Conservation (phyloP, 148 eudicot genomes). For the Agrostemma githago region DNA sequence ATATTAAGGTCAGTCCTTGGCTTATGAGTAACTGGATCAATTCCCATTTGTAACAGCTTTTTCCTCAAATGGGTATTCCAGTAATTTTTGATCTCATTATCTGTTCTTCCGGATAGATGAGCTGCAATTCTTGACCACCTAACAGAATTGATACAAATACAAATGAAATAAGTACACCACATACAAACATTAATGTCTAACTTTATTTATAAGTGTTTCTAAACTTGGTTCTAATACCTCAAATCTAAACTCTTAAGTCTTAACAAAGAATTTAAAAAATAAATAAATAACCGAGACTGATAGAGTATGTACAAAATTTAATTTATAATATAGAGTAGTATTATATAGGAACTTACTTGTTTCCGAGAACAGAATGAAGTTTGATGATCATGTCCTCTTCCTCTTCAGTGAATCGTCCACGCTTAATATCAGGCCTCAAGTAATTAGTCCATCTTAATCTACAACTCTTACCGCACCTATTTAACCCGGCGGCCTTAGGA, state of each 20-base stretch:
- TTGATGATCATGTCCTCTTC: conserved; percentile 54
- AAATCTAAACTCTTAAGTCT: too few relatives aligned
- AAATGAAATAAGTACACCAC: not conserved
- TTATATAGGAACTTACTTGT: conserved; percentile 34
- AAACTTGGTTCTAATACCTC: not conserved
- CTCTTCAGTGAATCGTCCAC: conserved; percentile 53
- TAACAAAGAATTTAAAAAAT: too few relatives aligned
- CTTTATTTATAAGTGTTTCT: too few relatives aligned
- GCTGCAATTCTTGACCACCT: conserved; percentile 67
- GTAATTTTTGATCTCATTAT: conserved; percentile 60
- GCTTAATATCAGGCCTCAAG: conserved; percentile 53
- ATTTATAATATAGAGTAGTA: too few relatives aligned
- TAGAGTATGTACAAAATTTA: too few relatives aligned
- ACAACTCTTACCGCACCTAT: conserved; percentile 72
- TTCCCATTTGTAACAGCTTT: conserved; percentile 46
- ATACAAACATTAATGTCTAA: not conserved
- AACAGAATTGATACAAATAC: not conserved
- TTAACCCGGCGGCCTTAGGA: conserved; percentile 51
- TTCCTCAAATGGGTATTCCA: conserved; percentile 66
- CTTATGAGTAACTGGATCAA: conserved; percentile 55
- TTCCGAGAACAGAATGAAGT: conserved; percentile 61
- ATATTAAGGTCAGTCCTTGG: conserved; percentile 42
- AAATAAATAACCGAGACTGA: too few relatives aligned
- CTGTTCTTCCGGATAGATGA: conserved; percentile 59
- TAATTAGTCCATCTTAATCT: conserved; percentile 65